A percentile compares a stretch with the other conserved stretches of the same genome.
Evolutionary conservation across 148 eudicot species (phyloP).

Genomic region (Vaccinium corymbosum): DNA sequence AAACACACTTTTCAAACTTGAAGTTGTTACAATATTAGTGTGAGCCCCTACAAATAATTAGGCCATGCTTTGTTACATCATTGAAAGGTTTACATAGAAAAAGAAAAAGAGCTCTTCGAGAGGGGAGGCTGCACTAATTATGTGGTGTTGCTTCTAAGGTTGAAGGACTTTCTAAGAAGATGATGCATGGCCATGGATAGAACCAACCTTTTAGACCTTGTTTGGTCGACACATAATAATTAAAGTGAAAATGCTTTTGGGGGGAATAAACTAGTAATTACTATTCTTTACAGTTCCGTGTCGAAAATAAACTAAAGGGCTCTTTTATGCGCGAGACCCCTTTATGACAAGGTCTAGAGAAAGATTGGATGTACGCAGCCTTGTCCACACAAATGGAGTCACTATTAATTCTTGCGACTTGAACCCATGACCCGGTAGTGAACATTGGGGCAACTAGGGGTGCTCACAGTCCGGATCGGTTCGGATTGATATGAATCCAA

Average conservation of each 20-base stretch:
- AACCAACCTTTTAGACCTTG: not conserved
- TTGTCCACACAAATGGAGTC: too few relatives aligned
- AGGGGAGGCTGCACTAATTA: constrained; percentile 7
- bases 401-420: too few relatives aligned
- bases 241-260: not conserved
- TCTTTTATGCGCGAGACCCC: not conserved
- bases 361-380: too few relatives aligned
- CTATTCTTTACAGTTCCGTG: too few relatives aligned
- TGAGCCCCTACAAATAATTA: constrained; percentile 13
- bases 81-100: not conserved
- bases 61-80: constrained; percentile 8
- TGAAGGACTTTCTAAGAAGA: not conserved
- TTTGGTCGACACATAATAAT: not conserved
- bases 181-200: not conserved
- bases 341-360: too few relatives aligned
- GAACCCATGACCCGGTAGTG: too few relatives aligned
- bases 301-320: not conserved
- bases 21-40: not conserved
- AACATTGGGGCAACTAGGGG: not conserved
- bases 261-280: not conserved
- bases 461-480: too few relatives aligned
- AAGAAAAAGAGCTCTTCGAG: not conserved
- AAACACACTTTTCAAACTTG: not conserved
- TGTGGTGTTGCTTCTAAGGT: constrained; percentile 10
- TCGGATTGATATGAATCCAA: too few relatives aligned